These are phyloP conservation scores for Metschnikowia cubensis DNA, from an alignment of 805 yeast species.

Conservation along the genomic window DNA sequence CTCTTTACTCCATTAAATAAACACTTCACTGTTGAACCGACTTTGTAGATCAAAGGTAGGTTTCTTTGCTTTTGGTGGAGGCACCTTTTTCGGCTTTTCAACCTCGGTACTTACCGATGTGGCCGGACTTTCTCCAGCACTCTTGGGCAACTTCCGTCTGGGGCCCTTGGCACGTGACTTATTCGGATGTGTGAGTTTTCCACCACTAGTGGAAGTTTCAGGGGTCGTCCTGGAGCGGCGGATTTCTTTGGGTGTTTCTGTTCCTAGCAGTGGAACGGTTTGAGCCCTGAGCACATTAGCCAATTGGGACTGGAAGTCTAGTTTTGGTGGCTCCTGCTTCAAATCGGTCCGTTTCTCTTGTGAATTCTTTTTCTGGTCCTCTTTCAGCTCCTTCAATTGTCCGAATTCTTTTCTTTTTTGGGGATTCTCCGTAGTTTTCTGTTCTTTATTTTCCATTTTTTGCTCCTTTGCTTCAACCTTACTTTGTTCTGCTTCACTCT, in stretches of 20 bases:
- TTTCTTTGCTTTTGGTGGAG: constrained; percentile 17
- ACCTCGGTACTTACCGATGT: not conserved
- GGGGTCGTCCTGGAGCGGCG: constrained; percentile 9
- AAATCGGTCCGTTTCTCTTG: not conserved
- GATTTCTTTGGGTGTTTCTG: not conserved
- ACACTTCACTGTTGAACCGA: constrained; percentile 29
- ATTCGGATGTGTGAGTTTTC: constrained; percentile 40
- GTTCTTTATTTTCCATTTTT: not conserved
- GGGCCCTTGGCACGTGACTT: constrained; percentile 52
- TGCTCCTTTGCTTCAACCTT: not conserved
- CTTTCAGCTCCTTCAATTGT: not conserved
- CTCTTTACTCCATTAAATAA: constrained; percentile 15
- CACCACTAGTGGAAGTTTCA: not conserved
- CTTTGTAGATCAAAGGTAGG: constrained; percentile 15
- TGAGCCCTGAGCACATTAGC: constrained; percentile 28
- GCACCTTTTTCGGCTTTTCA: constrained; percentile 5
- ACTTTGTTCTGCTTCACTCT: not conserved
- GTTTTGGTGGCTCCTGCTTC: not conserved
- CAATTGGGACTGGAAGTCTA: constrained; percentile 14
- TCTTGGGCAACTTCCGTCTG: constrained; percentile 43
- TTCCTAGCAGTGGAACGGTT: constrained; percentile 22
- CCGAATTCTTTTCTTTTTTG: too few relatives aligned
- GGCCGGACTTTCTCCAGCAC: not conserved
- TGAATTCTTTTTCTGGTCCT: not conserved
- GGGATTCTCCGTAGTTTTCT: not conserved